Evolutionary conservation across 1,284 basidiomycete genomes (phyloP).

Genomic region (Phylloporus sp.): DNA sequence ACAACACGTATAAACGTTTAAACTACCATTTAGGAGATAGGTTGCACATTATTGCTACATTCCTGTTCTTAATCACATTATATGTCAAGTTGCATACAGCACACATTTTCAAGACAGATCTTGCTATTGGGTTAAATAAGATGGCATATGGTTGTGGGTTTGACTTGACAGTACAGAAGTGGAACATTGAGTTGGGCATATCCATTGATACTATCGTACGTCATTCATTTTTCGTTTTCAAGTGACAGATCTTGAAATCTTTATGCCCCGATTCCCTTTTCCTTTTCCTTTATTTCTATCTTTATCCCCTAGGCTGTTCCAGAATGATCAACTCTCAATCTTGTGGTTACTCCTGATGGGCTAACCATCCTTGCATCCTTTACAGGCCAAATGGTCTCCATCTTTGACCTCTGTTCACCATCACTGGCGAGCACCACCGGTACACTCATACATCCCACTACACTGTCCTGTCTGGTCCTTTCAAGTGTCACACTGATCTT

Average conservation of each 20-base stretch:
- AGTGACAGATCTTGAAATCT: too few species aligned
- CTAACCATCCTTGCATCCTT: constrained; percentile 60
- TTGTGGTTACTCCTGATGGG: constrained; percentile 49
- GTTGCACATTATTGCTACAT: too few species aligned
- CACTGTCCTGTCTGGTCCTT: constrained; percentile 73
- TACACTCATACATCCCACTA: constrained; percentile 68
- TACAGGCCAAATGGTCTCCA: constrained; percentile 67
- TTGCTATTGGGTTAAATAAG: constrained; percentile 30
- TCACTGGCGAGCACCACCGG: constrained; percentile 50
- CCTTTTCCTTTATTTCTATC: not conserved
- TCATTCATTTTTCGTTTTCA: not conserved
- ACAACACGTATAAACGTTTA: constrained; percentile 81
- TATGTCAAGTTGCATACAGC: too few species aligned
- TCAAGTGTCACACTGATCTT: constrained; percentile 34
- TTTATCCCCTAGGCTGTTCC: constrained; percentile 54
- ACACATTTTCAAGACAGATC: too few species aligned
- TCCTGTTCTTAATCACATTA: too few species aligned
- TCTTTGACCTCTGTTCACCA: constrained; percentile 65
- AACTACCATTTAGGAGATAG: constrained; percentile 78
- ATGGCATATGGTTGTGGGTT: constrained; percentile 73
- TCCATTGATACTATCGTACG: constrained; percentile 62
- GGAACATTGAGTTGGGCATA: constrained; percentile 73
- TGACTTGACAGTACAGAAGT: constrained; percentile 74
- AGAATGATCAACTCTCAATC: constrained; percentile 71
- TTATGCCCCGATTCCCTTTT: too few species aligned